Percentiles rank a stretch among this genome's conserved stretches.
These are phyloP conservation scores for Hydrangea macrophylla DNA, from an alignment of 148 eudicot genomes.

Conservation along the genomic window DNA sequence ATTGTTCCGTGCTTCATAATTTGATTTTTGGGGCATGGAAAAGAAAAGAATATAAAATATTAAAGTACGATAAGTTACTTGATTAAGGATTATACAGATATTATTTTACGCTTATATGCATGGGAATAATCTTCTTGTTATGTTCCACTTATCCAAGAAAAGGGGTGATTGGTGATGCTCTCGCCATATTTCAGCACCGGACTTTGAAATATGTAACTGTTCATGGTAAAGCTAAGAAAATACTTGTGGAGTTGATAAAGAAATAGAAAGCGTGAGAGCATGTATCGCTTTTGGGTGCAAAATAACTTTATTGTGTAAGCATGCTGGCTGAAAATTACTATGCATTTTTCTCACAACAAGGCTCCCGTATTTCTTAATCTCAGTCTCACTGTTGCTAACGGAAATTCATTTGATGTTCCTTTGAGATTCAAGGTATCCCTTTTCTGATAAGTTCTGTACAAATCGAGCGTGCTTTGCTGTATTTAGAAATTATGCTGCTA, in stretches of 20 bases:
- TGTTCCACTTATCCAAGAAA: too few relatives aligned
- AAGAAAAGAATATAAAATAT: too few relatives aligned
- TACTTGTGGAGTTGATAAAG: background rate
- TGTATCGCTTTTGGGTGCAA: background rate
- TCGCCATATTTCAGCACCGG: background rate
- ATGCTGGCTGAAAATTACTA: background rate
- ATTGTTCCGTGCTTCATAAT: too few relatives aligned
- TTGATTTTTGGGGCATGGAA: too few relatives aligned
- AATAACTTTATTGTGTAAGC: background rate
- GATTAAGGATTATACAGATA: too few relatives aligned
- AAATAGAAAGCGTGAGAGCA: background rate
- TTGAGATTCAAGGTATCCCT: background rate
- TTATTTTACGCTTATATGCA: too few relatives aligned
- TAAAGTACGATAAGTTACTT: too few relatives aligned
- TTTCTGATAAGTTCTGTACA: slow-evolving; percentile 3
- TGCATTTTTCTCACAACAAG: background rate
- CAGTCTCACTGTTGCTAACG: background rate
- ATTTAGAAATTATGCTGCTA: background rate
- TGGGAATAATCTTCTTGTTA: too few relatives aligned
- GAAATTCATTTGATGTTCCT: background rate
- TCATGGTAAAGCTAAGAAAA: background rate
- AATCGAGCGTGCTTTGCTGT: background rate
- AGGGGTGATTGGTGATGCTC: too few relatives aligned
- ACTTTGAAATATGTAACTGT: background rate
- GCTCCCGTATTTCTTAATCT: background rate